Evolutionary conservation across 192 early-diverging fungal species (phyloP).

Genomic region (Backusella parvicylindrica): DNA sequence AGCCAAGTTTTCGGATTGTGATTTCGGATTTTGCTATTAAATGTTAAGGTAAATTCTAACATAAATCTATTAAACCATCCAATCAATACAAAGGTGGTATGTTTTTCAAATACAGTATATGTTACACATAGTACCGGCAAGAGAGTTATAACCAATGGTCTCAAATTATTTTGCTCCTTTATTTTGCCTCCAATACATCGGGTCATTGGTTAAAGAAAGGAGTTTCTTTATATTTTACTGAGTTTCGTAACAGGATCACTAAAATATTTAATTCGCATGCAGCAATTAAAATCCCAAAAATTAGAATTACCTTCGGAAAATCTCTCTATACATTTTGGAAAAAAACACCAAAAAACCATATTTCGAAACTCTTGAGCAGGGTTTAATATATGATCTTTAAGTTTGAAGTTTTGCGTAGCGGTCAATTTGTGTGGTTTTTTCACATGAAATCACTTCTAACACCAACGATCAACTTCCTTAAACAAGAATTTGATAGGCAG

Average conservation of each 20-base stretch:
- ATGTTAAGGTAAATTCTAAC: neutral
- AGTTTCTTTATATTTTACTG: neutral
- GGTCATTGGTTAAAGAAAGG: neutral
- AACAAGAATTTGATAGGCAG: neutral
- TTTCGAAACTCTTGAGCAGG: neutral
- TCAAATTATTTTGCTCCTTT: neutral
- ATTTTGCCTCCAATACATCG: neutral
- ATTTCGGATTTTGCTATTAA: no score
- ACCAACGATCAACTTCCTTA: neutral
- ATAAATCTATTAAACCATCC: neutral
- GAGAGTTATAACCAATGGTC: neutral
- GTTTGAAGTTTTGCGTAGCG: neutral
- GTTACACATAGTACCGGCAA: neutral
- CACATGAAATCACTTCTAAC: neutral
- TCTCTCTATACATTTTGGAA: neutral
- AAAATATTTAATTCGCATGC: no score
- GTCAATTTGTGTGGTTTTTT: neutral
- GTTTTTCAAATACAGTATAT: neutral
- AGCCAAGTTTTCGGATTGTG: no score
- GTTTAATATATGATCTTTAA: neutral
- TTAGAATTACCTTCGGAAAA: neutral
- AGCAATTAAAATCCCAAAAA: neutral
- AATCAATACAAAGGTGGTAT: neutral
- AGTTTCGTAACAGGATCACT: neutral
- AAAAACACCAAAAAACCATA: neutral